A percentile compares a stretch with the other conserved stretches of the same genome.
Evolutionary conservation across 2,329 filamentous ascomycete species (phyloP).

Genomic region (Alternaria postmessia): DNA sequence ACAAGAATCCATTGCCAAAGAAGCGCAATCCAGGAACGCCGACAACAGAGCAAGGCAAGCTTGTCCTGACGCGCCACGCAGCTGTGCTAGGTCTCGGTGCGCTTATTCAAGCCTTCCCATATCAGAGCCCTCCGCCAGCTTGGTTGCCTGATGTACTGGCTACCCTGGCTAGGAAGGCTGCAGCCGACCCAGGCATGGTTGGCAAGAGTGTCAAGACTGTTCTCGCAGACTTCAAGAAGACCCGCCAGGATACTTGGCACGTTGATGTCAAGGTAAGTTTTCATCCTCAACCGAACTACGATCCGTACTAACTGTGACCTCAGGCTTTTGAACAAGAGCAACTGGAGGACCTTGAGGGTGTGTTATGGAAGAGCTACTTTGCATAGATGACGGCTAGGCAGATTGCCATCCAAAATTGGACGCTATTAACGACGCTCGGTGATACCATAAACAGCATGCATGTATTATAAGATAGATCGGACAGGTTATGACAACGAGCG

Average conservation of each 20-base stretch:
- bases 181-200: conserved; percentile 88
- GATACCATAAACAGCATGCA: background rate
- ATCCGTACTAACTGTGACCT: conserved; percentile 11
- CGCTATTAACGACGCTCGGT: background rate
- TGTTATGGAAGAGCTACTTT: conserved; percentile 99
- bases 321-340: conserved; percentile 88
- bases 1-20: conserved; percentile 87
- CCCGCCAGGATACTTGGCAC: conserved; percentile 96
- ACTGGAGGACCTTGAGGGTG: conserved; percentile 92
- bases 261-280: conserved; percentile 90
- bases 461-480: conserved; percentile 19
- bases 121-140: conserved; percentile 85
- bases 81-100: conserved; percentile 91
- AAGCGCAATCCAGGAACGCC: conserved; percentile 67
- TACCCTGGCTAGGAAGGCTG: conserved; percentile 82
- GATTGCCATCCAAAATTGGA: background rate
- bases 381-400: conserved; percentile 61
- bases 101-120: conserved; percentile 94
- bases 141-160: conserved; percentile 97
- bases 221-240: conserved; percentile 98
- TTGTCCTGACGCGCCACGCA: conserved; percentile 84
- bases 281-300: background rate
- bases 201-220: conserved; percentile 96
- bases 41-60: conserved; percentile 75
- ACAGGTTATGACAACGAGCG: conserved; percentile 2